Base-by-base conservation (phyloP, 192 early-diverging fungal genomes). In the Podila epigama region DNA sequence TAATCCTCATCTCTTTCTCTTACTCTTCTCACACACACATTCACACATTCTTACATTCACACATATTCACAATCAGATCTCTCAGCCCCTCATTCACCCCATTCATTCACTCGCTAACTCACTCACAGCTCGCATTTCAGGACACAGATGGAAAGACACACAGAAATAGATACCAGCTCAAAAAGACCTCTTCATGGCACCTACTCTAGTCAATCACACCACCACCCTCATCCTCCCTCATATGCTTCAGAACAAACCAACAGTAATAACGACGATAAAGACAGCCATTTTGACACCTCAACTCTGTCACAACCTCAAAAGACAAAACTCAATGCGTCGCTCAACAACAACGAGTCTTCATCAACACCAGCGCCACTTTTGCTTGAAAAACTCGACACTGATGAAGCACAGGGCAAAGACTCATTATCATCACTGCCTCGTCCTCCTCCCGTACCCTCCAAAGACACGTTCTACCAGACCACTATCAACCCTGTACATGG, bases 401-500 rank as follows among this genome's bases (percentile, higher is more conserved):
- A 48, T 48, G 20, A 48, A 48, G 25, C n/a, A 25, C n/a, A 48
- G 7, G 18, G 20, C 16, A n/a, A n/a, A 15, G 44, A 48, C 44
- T 58, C 70, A 25, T 20, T 20, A 20, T 33, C 41, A 18, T 57
- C 64, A 2, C 69, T 63, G 4, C 28, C 29, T 9, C 42, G 34
- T 8, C 70, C 64, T 5, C 77, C 70, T 3, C 63, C 48, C 12
- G 25, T 53, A 25, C 63, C 70, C 34, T 75, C 70, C 18, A 44
- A 62, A 31, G 58, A 61, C 25, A 66, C 70, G 18, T 75, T 66
- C 58, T 66, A 75, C 52, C 59, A 50, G 20, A 37, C 25, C n/a
- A 36, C 35, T 28, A 36, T 48, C 2, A 22, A 56, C 35, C 36
- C 70, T n/a, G 9, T n/a, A 25, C 27, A 29, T 2, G 29, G 41